phyloP scores from a whole-genome alignment of 441 rosid genomes.

The Adansonia grandidieri region DNA sequence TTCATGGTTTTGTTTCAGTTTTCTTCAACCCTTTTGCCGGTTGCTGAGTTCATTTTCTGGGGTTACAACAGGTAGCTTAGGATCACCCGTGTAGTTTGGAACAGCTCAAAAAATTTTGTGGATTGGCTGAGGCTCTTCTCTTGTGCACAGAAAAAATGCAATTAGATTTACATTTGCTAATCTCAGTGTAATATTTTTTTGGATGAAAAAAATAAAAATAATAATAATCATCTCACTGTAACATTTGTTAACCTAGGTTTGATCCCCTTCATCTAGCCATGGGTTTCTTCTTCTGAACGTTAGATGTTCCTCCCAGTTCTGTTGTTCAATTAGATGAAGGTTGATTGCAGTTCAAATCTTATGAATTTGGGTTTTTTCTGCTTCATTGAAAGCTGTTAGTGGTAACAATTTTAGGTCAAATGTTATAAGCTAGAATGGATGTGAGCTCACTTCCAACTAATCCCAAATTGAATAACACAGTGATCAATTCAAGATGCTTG shows the following conservation, averaged over 20 bases:
- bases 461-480: background rate
- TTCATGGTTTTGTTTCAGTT: slow-evolving; percentile 33
- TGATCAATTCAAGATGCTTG: background rate
- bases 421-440: background rate
- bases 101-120: slow-evolving; percentile 31
- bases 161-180: slow-evolving; percentile 34
- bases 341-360: background rate
- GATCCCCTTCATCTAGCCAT: slow-evolving; percentile 18
- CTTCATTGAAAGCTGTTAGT: background rate
- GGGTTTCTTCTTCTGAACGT: background rate
- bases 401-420: background rate
- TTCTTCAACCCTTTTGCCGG: slow-evolving; percentile 22
- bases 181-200: slow-evolving; percentile 53
- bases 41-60: slow-evolving; percentile 25
- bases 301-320: background rate
- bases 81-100: slow-evolving; percentile 35
- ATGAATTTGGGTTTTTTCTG: background rate
- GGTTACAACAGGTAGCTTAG: slow-evolving; percentile 38
- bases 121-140: slow-evolving; percentile 18
- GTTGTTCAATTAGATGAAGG: background rate
- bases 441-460: background rate
- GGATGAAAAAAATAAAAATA: slow-evolving; percentile 12
- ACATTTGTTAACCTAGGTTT: slow-evolving; percentile 38
- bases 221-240: slow-evolving; percentile 29
- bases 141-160: slow-evolving; percentile 43